Evolutionary conservation across 352 stramenopile species (phyloP).

Genomic region (Phytopythium cucurbitacearum): DNA sequence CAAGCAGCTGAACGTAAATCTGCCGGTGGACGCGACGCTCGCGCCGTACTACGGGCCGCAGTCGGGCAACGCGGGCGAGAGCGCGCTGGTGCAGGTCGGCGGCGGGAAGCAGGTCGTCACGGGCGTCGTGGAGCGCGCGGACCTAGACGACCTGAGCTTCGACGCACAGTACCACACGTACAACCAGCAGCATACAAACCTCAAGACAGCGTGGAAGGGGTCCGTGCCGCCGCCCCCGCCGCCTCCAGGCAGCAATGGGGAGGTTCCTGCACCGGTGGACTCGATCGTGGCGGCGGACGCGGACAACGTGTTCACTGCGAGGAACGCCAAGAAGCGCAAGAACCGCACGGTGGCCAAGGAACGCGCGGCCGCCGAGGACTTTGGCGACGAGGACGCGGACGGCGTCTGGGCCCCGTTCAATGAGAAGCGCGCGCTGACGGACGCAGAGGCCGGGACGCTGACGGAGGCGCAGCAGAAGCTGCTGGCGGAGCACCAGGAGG

Average conservation of each 20-base stretch:
- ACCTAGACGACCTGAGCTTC: constrained; percentile 77
- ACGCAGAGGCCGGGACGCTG: constrained; percentile 46
- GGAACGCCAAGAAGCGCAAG: constrained; percentile 36
- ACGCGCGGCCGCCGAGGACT: constrained; percentile 28
- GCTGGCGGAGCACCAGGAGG: constrained; percentile 43
- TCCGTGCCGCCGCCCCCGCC: constrained; percentile 19
- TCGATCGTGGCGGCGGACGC: constrained; percentile 14
- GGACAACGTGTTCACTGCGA: constrained; percentile 35
- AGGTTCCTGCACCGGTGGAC: constrained; percentile 3
- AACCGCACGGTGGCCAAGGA: constrained; percentile 31
- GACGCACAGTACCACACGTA: constrained; percentile 79
- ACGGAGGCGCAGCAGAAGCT: constrained; percentile 50
- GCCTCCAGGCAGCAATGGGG: constrained; percentile 13
- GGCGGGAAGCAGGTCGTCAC: constrained; percentile 74
- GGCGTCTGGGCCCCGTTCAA: constrained; percentile 65
- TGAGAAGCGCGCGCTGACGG: constrained; percentile 32
- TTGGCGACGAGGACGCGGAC: constrained; percentile 36
- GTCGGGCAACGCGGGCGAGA: constrained; percentile 2
- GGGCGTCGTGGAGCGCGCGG: constrained; percentile 62
- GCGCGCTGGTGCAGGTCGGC: constrained; percentile 26
- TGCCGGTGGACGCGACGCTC: constrained; percentile 63
- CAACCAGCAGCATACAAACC: constrained; percentile 60
- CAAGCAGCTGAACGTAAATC: constrained; percentile 49
- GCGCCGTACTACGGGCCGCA: constrained; percentile 45
- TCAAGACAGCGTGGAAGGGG: constrained; percentile 47